A percentile compares a stretch with the other conserved stretches of the same genome.
These are phyloP conservation scores for Begonia fuchsioides DNA, from an alignment of 306 rosid genomes.

Conservation along the genomic window DNA sequence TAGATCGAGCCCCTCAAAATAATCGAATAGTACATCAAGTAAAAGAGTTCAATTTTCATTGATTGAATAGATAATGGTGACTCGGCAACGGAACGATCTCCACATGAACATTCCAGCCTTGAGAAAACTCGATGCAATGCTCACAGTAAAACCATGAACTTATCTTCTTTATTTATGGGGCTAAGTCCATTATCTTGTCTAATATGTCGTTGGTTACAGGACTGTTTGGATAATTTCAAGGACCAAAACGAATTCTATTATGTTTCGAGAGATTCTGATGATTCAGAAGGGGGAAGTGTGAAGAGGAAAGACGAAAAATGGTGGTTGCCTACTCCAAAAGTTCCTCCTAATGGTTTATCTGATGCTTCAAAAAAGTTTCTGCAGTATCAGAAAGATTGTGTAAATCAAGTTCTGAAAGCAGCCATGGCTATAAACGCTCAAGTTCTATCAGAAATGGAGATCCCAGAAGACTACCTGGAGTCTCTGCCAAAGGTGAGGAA, in stretches of 20 bases:
- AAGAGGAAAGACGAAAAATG: constrained; percentile 68
- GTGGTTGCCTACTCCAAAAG: constrained; percentile 92
- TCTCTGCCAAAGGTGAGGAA: constrained; percentile 73
- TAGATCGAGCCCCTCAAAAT: too few species aligned
- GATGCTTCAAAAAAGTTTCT: constrained; percentile 68
- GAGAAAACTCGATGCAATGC: constrained; percentile 83
- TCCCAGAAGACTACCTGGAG: constrained; percentile 86
- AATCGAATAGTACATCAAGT: not conserved
- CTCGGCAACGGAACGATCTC: constrained; percentile 83
- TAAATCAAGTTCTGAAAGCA: constrained; percentile 96
- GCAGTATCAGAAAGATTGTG: constrained; percentile 92
- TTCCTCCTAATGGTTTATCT: constrained; percentile 68
- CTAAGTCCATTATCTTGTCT: not conserved
- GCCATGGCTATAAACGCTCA: constrained; percentile 99
- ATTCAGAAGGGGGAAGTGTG: constrained; percentile 29
- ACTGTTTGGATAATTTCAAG: constrained; percentile 68
- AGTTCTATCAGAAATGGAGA: constrained; percentile 85
- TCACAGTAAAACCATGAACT: constrained; percentile 39
- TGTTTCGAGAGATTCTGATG: constrained; percentile 46
- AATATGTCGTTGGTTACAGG: constrained; percentile 29
- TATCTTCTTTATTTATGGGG: not conserved
- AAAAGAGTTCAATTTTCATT: constrained; percentile 6
- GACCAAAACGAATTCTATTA: constrained; percentile 68
- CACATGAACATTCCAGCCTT: constrained; percentile 95
- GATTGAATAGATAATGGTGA: constrained; percentile 69